Conservation (phyloP, 257 asterid genomes). For the Apocynum venetum region DNA sequence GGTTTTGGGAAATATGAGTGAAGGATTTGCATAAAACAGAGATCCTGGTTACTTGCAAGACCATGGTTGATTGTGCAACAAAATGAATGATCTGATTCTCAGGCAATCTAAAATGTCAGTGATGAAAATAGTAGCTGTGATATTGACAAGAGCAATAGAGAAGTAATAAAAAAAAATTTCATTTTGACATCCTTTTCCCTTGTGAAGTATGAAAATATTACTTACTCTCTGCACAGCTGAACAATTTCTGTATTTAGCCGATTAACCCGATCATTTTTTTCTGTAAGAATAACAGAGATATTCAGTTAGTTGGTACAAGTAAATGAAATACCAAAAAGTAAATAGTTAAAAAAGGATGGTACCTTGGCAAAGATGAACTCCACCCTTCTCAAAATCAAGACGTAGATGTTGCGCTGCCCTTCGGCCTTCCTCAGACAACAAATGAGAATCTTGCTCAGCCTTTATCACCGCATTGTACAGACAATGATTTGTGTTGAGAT, state of each 20-base stretch:
- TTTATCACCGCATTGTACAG: slow-evolving; percentile 66
- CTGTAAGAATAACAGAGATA: slow-evolving; percentile 42
- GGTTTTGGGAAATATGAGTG: not conserved
- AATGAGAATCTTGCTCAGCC: slow-evolving; percentile 68
- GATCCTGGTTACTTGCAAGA: not conserved
- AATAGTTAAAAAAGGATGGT: slow-evolving; percentile 24
- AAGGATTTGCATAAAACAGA: not conserved
- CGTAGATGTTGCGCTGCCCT: slow-evolving; percentile 74
- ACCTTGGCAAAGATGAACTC: slow-evolving; percentile 89
- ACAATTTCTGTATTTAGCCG: slow-evolving; percentile 63
- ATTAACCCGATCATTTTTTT: slow-evolving; percentile 62
- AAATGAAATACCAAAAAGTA: slow-evolving; percentile 8
- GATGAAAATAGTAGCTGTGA: not conserved
- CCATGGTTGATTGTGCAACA: not conserved
- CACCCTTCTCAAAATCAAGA: slow-evolving; percentile 90
- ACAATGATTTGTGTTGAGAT: slow-evolving; percentile 73
- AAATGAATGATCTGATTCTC: not conserved
- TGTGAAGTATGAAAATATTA: slow-evolving; percentile 6
- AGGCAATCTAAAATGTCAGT: not conserved
- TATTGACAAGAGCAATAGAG: not conserved
- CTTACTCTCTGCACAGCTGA: slow-evolving; percentile 89
- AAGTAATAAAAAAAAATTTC: not conserved
- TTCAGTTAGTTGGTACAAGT: slow-evolving; percentile 13
- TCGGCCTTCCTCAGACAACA: slow-evolving; percentile 73
- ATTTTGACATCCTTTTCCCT: not conserved